Base-by-base conservation (phyloP, 75 land plant species). In the Sequoiadendron giganteum region DNA sequence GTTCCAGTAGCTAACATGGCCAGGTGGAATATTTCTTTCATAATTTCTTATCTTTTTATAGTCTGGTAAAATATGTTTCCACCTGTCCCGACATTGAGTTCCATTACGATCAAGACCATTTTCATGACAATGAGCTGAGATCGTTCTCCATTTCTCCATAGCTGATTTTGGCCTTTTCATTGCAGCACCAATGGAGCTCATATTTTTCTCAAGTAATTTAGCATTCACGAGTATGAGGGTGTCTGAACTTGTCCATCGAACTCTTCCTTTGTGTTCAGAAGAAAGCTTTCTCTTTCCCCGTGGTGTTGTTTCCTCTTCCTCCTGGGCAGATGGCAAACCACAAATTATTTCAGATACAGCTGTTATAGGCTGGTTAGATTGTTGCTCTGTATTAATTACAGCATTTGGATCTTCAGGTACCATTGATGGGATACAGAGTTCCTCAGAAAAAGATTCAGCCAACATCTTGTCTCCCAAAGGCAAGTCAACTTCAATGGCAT, bases 141-240 rank as follows among this genome's bases (percentile, higher is more conserved):
- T 85, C 1, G 86, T 85, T 54, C 86, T 85, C 86, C 86, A 85
- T 85, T 85, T 85, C 86, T 85, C 65, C 52, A 85, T 85, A 52
- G 86, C 86, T 34, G 86, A 85, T 55, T 85, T 85, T 32, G 86
- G 52, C 86, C 86, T 85, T 48, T 85, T 85, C 49, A 85, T 54
- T 85, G 86, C 86, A 85, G 56, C 86, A 34, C 42, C 28, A 54
- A 32, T 30, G 32, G 25, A 85, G 25, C 52, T 32, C 65, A 55
- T 85, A 85, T 85, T 85, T 85, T 85, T 55, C 61, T 85, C 86
- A 55, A 85, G 52, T 16, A 85, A 48, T 85, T 85, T 85, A 85
- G 86, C 86, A 85, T 85, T 85, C 25, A 85, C 86, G 30, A 85
- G 86, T 6, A 85, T 52, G 36, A 85, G 86, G 38, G 86, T 85